Percentiles rank a stretch among this genome's conserved stretches.
These are phyloP conservation scores for Pichia paraexigua DNA, from an alignment of 805 yeast genomes.

Conservation along the genomic window DNA sequence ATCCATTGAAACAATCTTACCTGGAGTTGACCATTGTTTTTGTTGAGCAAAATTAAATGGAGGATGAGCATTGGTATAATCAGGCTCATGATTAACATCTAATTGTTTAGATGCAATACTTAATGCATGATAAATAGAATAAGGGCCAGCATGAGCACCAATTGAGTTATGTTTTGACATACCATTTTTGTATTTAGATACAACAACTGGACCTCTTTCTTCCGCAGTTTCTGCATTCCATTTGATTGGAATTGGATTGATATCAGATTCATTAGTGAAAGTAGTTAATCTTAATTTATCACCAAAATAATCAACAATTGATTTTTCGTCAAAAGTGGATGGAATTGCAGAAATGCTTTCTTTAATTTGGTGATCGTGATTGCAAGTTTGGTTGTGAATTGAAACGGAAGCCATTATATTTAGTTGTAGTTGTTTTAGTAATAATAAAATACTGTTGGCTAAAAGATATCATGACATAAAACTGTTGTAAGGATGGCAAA, in stretches of 20 bases:
- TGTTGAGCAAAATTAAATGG: slow-evolving; percentile 47
- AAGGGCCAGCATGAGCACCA: slow-evolving; percentile 61
- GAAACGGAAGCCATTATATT: not conserved
- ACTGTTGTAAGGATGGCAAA: not conserved
- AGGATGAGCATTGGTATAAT: slow-evolving; percentile 58
- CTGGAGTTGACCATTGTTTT: slow-evolving; percentile 46
- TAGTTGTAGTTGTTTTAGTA: not conserved
- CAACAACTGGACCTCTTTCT: slow-evolving; percentile 51
- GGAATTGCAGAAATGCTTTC: not conserved
- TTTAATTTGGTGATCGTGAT: not conserved
- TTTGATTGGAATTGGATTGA: slow-evolving; percentile 39
- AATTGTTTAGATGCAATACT: slow-evolving; percentile 56
- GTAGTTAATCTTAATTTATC: slow-evolving; percentile 41
- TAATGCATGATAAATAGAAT: slow-evolving; percentile 56
- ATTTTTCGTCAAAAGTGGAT: slow-evolving; percentile 10
- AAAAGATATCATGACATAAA: no score
- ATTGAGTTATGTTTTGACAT: slow-evolving; percentile 49
- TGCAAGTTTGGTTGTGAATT: not conserved
- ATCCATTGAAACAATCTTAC: slow-evolving; percentile 57
- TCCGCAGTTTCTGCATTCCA: slow-evolving; percentile 47
- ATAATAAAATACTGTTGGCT: no score
- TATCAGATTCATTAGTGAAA: slow-evolving; percentile 40
- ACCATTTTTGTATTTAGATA: slow-evolving; percentile 43
- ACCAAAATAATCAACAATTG: slow-evolving; percentile 15
- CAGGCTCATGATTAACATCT: slow-evolving; percentile 44